Evolutionary conservation across 139 green algal genomes (phyloP).

Genomic region (Nannochloris sp.): DNA sequence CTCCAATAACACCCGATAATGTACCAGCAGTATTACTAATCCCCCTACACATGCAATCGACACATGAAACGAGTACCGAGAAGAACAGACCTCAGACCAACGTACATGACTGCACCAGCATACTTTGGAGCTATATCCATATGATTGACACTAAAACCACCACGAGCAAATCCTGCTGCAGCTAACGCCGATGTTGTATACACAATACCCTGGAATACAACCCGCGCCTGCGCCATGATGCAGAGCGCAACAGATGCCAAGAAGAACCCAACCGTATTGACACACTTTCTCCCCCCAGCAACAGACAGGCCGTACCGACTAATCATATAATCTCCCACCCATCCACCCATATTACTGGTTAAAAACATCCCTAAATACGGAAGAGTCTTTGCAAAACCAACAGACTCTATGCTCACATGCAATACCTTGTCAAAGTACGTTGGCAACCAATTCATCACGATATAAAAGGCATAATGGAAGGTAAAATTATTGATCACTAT

Average conservation of each 20-base stretch:
- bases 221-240: slow-evolving; percentile 54
- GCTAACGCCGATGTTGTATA: slow-evolving; percentile 40
- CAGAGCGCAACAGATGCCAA: slow-evolving; percentile 44
- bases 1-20: slow-evolving; percentile 79
- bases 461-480: slow-evolving; percentile 98
- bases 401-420: slow-evolving; percentile 45
- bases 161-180: slow-evolving; percentile 58
- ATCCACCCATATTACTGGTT: slow-evolving; percentile 69
- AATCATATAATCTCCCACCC: slow-evolving; percentile 80
- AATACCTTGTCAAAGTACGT: slow-evolving; percentile 93
- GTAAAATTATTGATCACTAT: slow-evolving; percentile 97
- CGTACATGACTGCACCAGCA: slow-evolving; percentile 88
- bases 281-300: slow-evolving; percentile 62
- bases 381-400: slow-evolving; percentile 72
- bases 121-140: slow-evolving; percentile 95
- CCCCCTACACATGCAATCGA: slow-evolving; percentile 18
- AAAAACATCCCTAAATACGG: slow-evolving; percentile 95
- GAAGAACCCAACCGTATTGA: slow-evolving; percentile 78
- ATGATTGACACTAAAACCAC: slow-evolving; percentile 94
- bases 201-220: slow-evolving; percentile 22
- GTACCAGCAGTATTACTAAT: slow-evolving; percentile 72
- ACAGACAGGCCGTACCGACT: slow-evolving; percentile 27
- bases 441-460: slow-evolving; percentile 98
- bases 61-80: not conserved
- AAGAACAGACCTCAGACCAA: slow-evolving; percentile 7